Conservation (phyloP, 177 flowering plant genomes). For the Vitis hybrid region DNA sequence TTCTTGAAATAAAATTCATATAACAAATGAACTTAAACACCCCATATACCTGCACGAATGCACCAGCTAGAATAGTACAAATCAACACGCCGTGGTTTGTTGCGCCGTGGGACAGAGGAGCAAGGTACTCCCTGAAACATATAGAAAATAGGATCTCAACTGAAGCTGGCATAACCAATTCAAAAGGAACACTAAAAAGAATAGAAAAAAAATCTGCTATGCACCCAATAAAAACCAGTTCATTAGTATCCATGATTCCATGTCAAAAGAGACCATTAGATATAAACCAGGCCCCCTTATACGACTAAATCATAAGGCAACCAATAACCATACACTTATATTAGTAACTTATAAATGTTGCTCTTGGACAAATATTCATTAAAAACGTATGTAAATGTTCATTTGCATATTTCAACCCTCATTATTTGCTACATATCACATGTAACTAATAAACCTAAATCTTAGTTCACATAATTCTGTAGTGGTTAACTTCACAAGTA, state of each 20-base stretch:
- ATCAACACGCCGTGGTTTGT: conserved; percentile 94
- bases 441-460: too few species aligned
- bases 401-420: too few species aligned
- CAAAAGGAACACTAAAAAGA: too few species aligned
- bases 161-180: too few species aligned
- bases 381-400: too few species aligned
- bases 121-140: conserved; percentile 70
- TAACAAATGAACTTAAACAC: neutral
- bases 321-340: too few species aligned
- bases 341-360: too few species aligned
- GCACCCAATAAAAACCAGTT: neutral
- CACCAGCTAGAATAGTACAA: conserved; percentile 93
- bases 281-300: neutral
- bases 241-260: neutral
- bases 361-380: too few species aligned
- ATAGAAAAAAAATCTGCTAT: neutral
- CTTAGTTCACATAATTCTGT: too few species aligned
- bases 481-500: too few species aligned
- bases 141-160: neutral
- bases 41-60: conserved; percentile 72
- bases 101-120: conserved; percentile 58
- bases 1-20: neutral
- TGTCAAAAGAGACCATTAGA: neutral
- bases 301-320: neutral
- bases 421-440: too few species aligned